phyloP scores from a whole-genome alignment of 495 filamentous ascomycete genomes.

The Hyphodiscus hymeniophilus region DNA sequence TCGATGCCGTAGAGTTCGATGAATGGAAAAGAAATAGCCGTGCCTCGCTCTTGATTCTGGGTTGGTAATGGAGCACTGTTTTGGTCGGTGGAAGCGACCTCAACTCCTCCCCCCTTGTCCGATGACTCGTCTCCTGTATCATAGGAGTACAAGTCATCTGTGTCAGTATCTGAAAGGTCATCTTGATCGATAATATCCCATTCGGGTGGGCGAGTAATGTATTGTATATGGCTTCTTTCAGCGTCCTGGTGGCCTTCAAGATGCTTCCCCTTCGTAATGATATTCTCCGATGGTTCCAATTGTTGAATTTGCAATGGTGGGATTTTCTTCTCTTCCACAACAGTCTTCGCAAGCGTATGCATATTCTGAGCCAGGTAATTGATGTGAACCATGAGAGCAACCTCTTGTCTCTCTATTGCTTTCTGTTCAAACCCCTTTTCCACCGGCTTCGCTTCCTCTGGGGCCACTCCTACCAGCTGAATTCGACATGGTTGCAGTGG shows the following conservation, averaged over 20 bases:
- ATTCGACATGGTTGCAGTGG: slow-evolving; percentile 62
- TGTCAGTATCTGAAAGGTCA: slow-evolving; percentile 25
- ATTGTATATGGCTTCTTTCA: slow-evolving; percentile 50
- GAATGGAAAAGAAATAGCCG: slow-evolving; percentile 74
- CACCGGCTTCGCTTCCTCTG: slow-evolving; percentile 50
- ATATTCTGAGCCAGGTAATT: slow-evolving; percentile 75
- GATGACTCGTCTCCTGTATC: slow-evolving; percentile 39
- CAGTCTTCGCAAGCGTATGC: slow-evolving; percentile 53
- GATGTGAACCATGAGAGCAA: slow-evolving; percentile 63
- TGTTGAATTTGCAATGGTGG: not conserved
- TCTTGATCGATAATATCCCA: slow-evolving; percentile 47
- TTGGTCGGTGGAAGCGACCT: no score
- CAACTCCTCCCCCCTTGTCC: slow-evolving; percentile 26
- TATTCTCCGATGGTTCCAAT: not conserved
- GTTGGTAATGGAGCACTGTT: not conserved
- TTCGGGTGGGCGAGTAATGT: slow-evolving; percentile 77
- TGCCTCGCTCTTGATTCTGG: slow-evolving; percentile 48
- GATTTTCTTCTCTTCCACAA: not conserved
- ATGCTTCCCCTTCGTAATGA: slow-evolving; percentile 14
- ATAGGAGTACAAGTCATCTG: slow-evolving; percentile 31
- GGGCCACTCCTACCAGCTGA: slow-evolving; percentile 53
- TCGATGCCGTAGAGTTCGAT: slow-evolving; percentile 78
- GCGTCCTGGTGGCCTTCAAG: slow-evolving; percentile 23
- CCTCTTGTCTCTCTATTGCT: slow-evolving; percentile 44
- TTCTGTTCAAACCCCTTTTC: slow-evolving; percentile 58